Conservation (phyloP, 2,329 filamentous ascomycete genomes). For the Cladosporium colombiae region DNA sequence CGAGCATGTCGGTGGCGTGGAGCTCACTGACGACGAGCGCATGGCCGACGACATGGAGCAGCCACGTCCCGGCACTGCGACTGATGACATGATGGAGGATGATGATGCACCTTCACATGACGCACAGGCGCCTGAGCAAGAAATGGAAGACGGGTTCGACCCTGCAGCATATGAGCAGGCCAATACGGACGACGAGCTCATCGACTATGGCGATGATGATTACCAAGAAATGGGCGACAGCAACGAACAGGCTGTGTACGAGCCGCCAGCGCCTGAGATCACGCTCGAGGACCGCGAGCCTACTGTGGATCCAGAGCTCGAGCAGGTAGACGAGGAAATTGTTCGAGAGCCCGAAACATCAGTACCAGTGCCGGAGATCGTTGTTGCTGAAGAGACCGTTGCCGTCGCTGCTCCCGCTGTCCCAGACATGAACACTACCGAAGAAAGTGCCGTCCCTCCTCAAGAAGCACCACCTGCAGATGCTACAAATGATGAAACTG, state of each 20-base stretch:
- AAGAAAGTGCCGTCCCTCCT: not conserved
- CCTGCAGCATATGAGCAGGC: slow-evolving; percentile 15
- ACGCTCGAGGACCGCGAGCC: slow-evolving; percentile 1
- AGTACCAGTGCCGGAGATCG: slow-evolving; percentile 11
- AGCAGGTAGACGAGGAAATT: slow-evolving; percentile 25
- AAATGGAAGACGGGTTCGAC: slow-evolving; percentile 34
- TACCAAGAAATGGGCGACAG: slow-evolving; percentile 19
- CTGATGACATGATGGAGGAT: slow-evolving; percentile 38
- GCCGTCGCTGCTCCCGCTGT: not conserved
- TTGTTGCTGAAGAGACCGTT: slow-evolving; percentile 1
- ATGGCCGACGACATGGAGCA: slow-evolving; percentile 57
- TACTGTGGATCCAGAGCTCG: not conserved
- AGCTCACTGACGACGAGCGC: slow-evolving; percentile 52
- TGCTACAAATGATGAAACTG: not conserved
- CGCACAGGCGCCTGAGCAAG: slow-evolving; percentile 37
- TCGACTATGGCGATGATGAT: slow-evolving; percentile 40
- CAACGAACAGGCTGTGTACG: slow-evolving; percentile 14
- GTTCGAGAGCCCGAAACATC: slow-evolving; percentile 22
- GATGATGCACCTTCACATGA: slow-evolving; percentile 31
- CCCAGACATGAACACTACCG: not conserved
- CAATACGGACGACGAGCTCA: slow-evolving; percentile 39
- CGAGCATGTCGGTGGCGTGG: slow-evolving; percentile 33
- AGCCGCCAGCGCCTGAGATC: slow-evolving; percentile 11
- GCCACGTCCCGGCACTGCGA: slow-evolving; percentile 41
- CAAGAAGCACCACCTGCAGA: not conserved